These are phyloP conservation scores for Aspergillus tubingensis DNA, from an alignment of 2,329 filamentous ascomycete species.

Conservation along the genomic window DNA sequence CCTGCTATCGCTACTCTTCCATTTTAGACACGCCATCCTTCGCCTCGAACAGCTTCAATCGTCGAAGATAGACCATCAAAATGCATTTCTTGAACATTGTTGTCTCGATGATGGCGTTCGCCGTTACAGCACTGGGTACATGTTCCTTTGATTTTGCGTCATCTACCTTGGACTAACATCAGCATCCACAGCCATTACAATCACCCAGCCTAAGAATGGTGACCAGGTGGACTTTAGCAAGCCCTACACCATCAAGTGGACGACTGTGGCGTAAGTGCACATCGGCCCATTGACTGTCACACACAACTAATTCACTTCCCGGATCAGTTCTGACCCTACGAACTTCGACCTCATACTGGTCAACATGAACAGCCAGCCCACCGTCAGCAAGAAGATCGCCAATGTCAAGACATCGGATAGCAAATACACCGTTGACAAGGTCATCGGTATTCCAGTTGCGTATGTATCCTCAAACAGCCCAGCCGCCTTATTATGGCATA, in stretches of 20 bases:
- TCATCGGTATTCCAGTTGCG: conserved; percentile 27
- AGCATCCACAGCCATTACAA: conserved; percentile 28
- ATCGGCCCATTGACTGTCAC: neutral
- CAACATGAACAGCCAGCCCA: conserved; percentile 41
- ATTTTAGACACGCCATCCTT: neutral
- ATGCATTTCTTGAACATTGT: conserved; percentile 32
- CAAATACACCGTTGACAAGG: conserved; percentile 39
- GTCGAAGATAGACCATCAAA: conserved; percentile 13
- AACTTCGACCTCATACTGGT: conserved; percentile 47
- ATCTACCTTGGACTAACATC: neutral
- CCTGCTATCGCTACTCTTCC: neutral
- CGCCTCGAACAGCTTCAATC: conserved; percentile 6
- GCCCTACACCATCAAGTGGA: conserved; percentile 43
- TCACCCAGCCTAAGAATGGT: conserved; percentile 37
- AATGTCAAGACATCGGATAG: conserved; percentile 39
- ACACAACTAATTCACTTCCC: neutral
- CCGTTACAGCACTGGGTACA: conserved; percentile 34
- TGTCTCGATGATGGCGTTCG: conserved; percentile 29
- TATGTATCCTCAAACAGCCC: conserved; percentile 18
- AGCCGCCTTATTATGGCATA: neutral
- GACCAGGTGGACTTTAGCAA: conserved; percentile 41
- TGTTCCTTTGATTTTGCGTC: neutral
- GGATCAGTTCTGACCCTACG: conserved; percentile 41
- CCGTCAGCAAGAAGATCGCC: conserved; percentile 35
- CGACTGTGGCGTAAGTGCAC: conserved; percentile 34